These are phyloP conservation scores for Blastobotrys persicus DNA, from an alignment of 1,139 yeast genomes.

Conservation along the genomic window DNA sequence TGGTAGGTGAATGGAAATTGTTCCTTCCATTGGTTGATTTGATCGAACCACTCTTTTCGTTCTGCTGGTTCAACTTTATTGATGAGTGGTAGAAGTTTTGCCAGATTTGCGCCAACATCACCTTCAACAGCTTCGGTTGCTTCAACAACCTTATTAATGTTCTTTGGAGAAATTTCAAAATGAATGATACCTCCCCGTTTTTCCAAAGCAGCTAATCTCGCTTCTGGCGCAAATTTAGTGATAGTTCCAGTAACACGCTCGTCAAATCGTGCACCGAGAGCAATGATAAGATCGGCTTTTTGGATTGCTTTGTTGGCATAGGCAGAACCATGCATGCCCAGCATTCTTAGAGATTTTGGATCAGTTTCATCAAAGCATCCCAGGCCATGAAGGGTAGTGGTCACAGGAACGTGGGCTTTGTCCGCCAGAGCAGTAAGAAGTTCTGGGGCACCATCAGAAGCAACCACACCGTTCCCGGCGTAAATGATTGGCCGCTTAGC, in stretches of 20 bases:
- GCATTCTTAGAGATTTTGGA: conserved; percentile 87
- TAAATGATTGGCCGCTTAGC: conserved; percentile 88
- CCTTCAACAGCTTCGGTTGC: conserved; percentile 98
- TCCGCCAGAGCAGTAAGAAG: conserved; percentile 81
- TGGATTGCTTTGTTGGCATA: conserved; percentile 95
- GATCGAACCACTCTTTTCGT: conserved; percentile 77
- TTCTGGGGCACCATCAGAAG: conserved; percentile 76
- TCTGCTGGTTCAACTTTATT: conserved; percentile 48
- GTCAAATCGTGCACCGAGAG: conserved; percentile 95
- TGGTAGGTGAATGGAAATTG: conserved; percentile 83
- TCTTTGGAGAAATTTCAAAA: conserved; percentile 93
- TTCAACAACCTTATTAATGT: conserved; percentile 95
- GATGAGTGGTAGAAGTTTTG: conserved; percentile 67
- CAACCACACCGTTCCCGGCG: conserved; percentile 88
- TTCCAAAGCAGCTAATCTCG: conserved; percentile 82
- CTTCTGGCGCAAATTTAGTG: conserved; percentile 88
- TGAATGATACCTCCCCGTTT: conserved; percentile 94
- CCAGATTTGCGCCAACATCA: conserved; percentile 80
- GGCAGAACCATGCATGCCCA: conserved; percentile 98
- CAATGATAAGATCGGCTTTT: conserved; percentile 86
- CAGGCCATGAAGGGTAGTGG: conserved; percentile 89
- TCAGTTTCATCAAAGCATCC: conserved; percentile 94
- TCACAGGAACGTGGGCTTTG: conserved; percentile 90
- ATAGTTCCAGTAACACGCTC: conserved; percentile 94
- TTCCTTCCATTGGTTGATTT: conserved; percentile 76